Base-by-base conservation (phyloP, 208 protist genomes). In the Leptomonas seymouri region DNA sequence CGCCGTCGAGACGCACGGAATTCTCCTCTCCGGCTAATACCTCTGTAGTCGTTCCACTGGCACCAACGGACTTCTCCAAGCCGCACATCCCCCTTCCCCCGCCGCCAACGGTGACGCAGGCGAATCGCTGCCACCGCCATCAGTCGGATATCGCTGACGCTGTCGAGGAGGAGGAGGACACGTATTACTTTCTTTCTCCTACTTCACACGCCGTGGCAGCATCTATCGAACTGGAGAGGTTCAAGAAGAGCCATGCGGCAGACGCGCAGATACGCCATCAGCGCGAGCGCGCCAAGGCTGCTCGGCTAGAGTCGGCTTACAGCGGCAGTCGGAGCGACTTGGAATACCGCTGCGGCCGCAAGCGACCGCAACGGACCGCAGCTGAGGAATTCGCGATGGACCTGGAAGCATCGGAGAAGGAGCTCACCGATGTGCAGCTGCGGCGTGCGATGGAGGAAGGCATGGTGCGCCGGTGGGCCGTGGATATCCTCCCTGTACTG, bases 131-230 rank as follows among this genome's bases (percentile, higher is more conserved):
- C 2, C 20, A 20, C 14, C 15, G n/a, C 15, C 51, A 54, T 20
- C 51, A 39, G 14, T 14, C 60, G 50, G n/a, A 41, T 16, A 67
- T 2, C 54, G 27, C 34, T 0, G 1, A 27, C 14, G 12, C 0
- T 9, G 31, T n/a, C 0, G 41, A 46, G 18, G 63, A 30, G 1
- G 65, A 30, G 12, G 74, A 76, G n/a, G 72, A 79, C 44, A 77
- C 85, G 20, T 68, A 82, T 27, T 91, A 91, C 67, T 91, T 91
- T 27, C 67, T 91, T 7, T 27, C 58, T 9, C 86, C 86, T 4
- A 77, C 57, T 9, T 62, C 67, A 16, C 86, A 91, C 67, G 57
- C 78, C 12, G 39, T 75, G 21, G 71, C 61, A 9, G 78, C 85
- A 14, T 44, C 41, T 20, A 58, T 71, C 14, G 58, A 76, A 21